Evolutionary conservation across 1,284 basidiomycete genomes (phyloP), one percentile per base, ranked within the genome.

Genomic region (Boletellus deceptivus): DNA sequence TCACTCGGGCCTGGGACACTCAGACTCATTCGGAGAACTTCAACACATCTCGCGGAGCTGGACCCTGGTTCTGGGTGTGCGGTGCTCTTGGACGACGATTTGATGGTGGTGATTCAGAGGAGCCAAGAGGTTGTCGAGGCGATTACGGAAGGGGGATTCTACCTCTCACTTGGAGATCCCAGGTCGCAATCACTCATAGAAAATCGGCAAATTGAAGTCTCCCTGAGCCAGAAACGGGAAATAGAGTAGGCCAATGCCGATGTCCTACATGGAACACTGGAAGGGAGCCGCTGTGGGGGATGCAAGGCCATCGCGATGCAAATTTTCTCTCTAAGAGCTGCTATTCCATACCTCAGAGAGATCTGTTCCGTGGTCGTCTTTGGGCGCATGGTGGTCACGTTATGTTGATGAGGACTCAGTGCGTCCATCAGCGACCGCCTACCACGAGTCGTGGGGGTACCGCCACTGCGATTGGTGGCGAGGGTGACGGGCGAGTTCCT

Each of bases 221-320:
- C 37, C 17, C 17, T n/a, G 10, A 49, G 17, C 2, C 49, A 59
- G 33, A 43, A 17, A 22, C 31, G 8, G 44, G 35, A 37, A 9
- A 48, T 56, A 25, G 61, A 41, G 16, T 49, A 59, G 24, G 36
- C 53, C 20, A 2, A 50, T 36, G 43, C 49, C 20, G 56, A 61
- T 16, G 0, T 52, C 8, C 34, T 59, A 22, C 52, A 56, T 18
- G 59, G 59, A 1, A 11, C 22, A 2, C 17, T 61, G 35, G 57
- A 58, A 41, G 58, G 59, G 17, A 49, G 43, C 14, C 59, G 59
- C 13, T 47, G 53, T 31, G 59, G 57, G 1, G 35, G 36, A 42
- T 59, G 57, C 31, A 59, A 56, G 35, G 59, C 42, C 22, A 56
- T 59, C 10, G 18, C 25, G 20, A 48, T 61, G 49, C 56, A 53